Conservation (phyloP, 192 early-diverging fungal species). For the Coemansia sp. region DNA sequence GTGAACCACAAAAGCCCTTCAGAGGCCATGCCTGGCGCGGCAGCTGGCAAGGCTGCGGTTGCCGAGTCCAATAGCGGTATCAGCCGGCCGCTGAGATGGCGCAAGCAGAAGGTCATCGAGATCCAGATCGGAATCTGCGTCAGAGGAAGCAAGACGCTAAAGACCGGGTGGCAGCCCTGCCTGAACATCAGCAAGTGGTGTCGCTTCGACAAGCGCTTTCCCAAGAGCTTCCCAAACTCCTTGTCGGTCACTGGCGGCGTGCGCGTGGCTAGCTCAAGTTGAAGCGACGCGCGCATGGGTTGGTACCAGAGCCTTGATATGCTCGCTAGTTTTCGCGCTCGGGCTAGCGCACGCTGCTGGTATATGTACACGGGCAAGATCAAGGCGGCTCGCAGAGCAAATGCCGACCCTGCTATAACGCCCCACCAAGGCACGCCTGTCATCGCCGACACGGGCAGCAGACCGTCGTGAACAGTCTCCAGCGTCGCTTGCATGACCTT, state of each 20-base stretch:
- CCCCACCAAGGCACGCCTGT: constrained; percentile 37
- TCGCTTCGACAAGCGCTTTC: constrained; percentile 7
- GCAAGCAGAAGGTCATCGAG: constrained; percentile 29
- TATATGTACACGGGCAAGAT: constrained; percentile 24
- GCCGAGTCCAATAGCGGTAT: constrained; percentile 4
- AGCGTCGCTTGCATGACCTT: constrained; percentile 21
- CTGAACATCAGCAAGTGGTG: constrained; percentile 30
- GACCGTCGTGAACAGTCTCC: constrained; percentile 34
- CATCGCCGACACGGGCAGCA: constrained; percentile 6
- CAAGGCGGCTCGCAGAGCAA: constrained; percentile 15
- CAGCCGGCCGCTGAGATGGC: constrained; percentile 32
- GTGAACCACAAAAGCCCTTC: constrained; percentile 49
- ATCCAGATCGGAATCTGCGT: constrained; percentile 50
- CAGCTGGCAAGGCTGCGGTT: background rate
- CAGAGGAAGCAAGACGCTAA: constrained; percentile 26
- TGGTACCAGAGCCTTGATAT: constrained; percentile 15
- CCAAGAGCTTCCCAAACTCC: constrained; percentile 10
- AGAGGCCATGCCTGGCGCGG: constrained; percentile 24
- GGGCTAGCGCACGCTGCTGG: constrained; percentile 28
- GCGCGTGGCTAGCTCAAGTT: constrained; percentile 2
- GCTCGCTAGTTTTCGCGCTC: background rate
- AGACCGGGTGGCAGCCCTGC: constrained; percentile 46
- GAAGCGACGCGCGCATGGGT: constrained; percentile 10
- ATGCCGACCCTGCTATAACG: constrained; percentile 26
- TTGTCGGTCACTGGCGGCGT: constrained; percentile 4